These are phyloP conservation scores for Circinella umbellata DNA, from an alignment of 371 early-diverging fungal species.

Conservation along the genomic window DNA sequence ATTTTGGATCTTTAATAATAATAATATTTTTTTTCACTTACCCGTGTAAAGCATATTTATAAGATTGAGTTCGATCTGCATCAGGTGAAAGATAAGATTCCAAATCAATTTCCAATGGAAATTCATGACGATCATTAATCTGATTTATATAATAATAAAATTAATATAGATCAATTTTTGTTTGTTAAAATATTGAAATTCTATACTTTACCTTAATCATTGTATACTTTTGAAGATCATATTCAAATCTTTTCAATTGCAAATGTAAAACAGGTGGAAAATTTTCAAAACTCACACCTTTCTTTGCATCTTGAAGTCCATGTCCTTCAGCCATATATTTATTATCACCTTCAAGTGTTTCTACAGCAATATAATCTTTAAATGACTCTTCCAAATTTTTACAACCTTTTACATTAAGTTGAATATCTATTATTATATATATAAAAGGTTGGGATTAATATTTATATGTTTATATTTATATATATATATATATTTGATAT, in stretches of 20 bases:
- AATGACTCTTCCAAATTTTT: slow-evolving; percentile 92
- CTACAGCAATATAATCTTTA: slow-evolving; percentile 85
- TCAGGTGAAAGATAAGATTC: slow-evolving; percentile 81
- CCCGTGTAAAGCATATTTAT: slow-evolving; percentile 88
- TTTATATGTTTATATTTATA: not conserved
- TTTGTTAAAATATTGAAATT: not conserved
- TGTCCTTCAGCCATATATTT: slow-evolving; percentile 96
- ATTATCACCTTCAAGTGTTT: slow-evolving; percentile 98
- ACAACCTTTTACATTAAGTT: slow-evolving; percentile 94
- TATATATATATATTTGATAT: not conserved
- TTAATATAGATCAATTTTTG: too few species aligned
- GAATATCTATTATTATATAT: slow-evolving; percentile 70
- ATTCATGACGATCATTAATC: slow-evolving; percentile 99
- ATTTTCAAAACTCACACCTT: slow-evolving; percentile 93
- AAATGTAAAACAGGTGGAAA: slow-evolving; percentile 98
- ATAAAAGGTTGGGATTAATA: not conserved
- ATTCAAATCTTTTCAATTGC: slow-evolving; percentile 98
- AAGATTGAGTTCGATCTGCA: slow-evolving; percentile 67
- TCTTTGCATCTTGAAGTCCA: slow-evolving; percentile 97
- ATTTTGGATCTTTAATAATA: not conserved
- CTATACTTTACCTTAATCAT: slow-evolving; percentile 81
- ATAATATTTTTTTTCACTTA: slow-evolving; percentile 24
- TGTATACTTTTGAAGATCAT: slow-evolving; percentile 91
- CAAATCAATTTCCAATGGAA: slow-evolving; percentile 90
- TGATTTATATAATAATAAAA: slow-evolving; percentile 17